A percentile compares a stretch with the other conserved stretches of the same genome.
These are phyloP conservation scores for Xylariaceae sp. DNA, from an alignment of 2,329 filamentous ascomycete genomes.

Conservation along the genomic window DNA sequence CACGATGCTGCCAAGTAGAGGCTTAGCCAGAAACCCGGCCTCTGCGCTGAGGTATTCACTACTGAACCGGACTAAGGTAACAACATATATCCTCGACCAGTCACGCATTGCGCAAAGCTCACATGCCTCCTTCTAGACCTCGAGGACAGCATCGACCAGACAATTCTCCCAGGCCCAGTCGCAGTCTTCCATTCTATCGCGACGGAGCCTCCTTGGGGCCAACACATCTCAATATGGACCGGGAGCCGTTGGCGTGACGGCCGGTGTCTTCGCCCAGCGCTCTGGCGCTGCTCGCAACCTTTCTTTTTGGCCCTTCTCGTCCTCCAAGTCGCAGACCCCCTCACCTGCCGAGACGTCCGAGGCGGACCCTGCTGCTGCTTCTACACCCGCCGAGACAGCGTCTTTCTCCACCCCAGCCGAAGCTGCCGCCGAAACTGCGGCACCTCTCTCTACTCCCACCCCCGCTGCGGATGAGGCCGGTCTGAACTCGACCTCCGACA, in stretches of 20 bases:
- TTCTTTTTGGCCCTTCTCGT: slow-evolving; percentile 32
- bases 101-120: neutral
- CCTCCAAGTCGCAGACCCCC: slow-evolving; percentile 21
- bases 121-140: slow-evolving; percentile 19
- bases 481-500: slow-evolving; percentile 24
- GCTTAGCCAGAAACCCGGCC: slow-evolving; percentile 43
- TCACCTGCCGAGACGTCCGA: slow-evolving; percentile 17
- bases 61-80: slow-evolving; percentile 29
- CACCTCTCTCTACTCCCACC: neutral
- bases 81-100: slow-evolving; percentile 11
- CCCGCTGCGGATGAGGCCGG: slow-evolving; percentile 12
- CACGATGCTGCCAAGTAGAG: slow-evolving; percentile 52
- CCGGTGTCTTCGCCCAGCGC: slow-evolving; percentile 28
- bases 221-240: slow-evolving; percentile 15
- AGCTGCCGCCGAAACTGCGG: slow-evolving; percentile 9
- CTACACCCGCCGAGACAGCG: slow-evolving; percentile 18
- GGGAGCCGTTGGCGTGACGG: slow-evolving; percentile 15
- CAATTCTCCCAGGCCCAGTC: slow-evolving; percentile 26
- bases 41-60: slow-evolving; percentile 36
- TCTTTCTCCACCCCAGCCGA: slow-evolving; percentile 7
- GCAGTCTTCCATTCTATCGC: slow-evolving; percentile 20
- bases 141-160: slow-evolving; percentile 18
- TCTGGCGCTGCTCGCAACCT: slow-evolving; percentile 30
- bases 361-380: neutral
- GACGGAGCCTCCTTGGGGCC: slow-evolving; percentile 19